Evolutionary conservation across 345 rosid genomes (phyloP).

Genomic region (Arabis alpina): DNA sequence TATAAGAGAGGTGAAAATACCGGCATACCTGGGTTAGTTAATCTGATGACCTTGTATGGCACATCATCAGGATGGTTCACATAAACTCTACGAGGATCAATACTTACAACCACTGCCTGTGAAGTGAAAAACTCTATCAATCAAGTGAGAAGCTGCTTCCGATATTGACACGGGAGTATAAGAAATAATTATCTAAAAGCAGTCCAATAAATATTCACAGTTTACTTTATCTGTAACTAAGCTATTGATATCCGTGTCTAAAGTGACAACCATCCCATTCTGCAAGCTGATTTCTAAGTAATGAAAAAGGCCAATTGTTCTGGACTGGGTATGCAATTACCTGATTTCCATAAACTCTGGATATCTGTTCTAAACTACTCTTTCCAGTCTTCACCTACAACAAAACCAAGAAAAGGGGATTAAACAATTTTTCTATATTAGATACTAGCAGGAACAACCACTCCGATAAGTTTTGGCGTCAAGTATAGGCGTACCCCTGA

Average conservation of each 20-base stretch:
- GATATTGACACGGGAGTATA: background rate
- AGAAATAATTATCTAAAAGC: conserved; percentile 8
- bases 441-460: conserved; percentile 27
- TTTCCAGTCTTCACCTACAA: conserved; percentile 80
- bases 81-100: conserved; percentile 92
- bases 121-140: conserved; percentile 32
- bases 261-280: conserved; percentile 4
- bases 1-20: conserved; percentile 22
- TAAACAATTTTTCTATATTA: background rate
- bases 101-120: conserved; percentile 98
- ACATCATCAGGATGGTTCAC: conserved; percentile 72
- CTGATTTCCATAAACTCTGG: conserved; percentile 96
- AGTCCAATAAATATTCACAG: conserved; percentile 3
- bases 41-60: conserved; percentile 62
- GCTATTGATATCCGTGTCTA: conserved; percentile 1
- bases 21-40: conserved; percentile 69
- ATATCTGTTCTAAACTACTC: conserved; percentile 92
- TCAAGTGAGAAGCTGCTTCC: conserved; percentile 7
- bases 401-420: conserved; percentile 7
- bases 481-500: conserved; percentile 61
- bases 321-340: conserved; percentile 47
- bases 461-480: background rate
- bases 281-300: background rate
- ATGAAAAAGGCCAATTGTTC: background rate
- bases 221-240: conserved; percentile 24